phyloP scores from a whole-genome alignment of 2,329 filamentous ascomycete genomes.

The Colletotrichum sp. region DNA sequence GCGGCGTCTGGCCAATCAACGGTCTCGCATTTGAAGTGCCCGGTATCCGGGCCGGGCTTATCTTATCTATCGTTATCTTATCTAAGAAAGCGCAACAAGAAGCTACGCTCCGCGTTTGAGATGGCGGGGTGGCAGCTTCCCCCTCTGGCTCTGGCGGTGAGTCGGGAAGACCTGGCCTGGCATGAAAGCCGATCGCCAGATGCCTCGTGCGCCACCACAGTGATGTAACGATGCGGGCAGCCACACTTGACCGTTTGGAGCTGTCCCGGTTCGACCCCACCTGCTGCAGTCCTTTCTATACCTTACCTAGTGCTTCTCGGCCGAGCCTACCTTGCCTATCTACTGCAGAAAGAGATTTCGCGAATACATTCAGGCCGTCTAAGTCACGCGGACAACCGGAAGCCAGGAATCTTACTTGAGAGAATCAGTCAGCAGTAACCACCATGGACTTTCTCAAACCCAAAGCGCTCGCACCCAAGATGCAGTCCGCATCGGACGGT shows the following conservation, averaged over 20 bases:
- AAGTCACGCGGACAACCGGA: background rate
- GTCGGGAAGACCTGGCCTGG: background rate
- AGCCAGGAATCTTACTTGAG: background rate
- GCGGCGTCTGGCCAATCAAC: background rate
- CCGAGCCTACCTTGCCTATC: background rate
- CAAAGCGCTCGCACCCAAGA: background rate
- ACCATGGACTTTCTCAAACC: slow-evolving; percentile 16
- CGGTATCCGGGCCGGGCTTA: background rate
- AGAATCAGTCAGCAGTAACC: background rate
- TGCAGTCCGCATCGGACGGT: slow-evolving; percentile 40
- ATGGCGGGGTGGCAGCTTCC: background rate
- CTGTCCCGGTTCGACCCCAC: background rate
- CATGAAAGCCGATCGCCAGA: background rate
- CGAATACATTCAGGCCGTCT: background rate
- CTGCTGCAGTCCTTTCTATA: background rate
- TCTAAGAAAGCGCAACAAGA: background rate
- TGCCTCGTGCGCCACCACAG: background rate
- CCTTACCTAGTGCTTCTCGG: background rate
- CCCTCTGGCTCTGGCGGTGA: background rate
- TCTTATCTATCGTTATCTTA: background rate
- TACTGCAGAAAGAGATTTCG: background rate
- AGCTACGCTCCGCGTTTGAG: background rate
- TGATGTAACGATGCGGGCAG: background rate
- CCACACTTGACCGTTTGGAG: background rate
- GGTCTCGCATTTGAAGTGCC: background rate